These are phyloP conservation scores for Nadsonia starkeyi-henricii DNA, from an alignment of 1,139 yeast genomes.

Conservation along the genomic window DNA sequence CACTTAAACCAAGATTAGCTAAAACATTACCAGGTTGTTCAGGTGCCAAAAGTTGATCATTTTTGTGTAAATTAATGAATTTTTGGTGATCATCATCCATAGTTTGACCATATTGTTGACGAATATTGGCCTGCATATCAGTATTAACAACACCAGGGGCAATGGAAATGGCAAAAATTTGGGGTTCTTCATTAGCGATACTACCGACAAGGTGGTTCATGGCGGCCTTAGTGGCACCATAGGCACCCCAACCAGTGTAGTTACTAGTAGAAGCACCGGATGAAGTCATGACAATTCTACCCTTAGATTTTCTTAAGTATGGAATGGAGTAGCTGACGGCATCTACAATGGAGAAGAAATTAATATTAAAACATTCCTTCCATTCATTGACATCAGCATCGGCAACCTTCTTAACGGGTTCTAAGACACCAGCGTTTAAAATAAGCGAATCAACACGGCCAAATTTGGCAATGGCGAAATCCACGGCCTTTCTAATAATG, in stretches of 20 bases:
- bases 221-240: constrained; percentile 85
- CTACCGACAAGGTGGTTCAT: constrained; percentile 58
- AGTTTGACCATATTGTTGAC: constrained; percentile 36
- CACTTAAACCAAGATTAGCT: constrained; percentile 42
- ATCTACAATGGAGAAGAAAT: constrained; percentile 62
- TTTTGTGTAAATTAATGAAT: constrained; percentile 45
- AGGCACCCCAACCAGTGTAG: constrained; percentile 74
- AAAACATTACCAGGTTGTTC: constrained; percentile 56
- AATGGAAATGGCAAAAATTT: constrained; percentile 46
- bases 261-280: constrained; percentile 66
- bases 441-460: constrained; percentile 58
- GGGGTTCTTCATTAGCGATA: constrained; percentile 52
- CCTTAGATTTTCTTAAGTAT: constrained; percentile 39
- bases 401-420: constrained; percentile 54
- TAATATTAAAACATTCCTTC: constrained; percentile 57
- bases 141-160: constrained; percentile 96
- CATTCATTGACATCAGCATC: constrained; percentile 39
- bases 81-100: constrained; percentile 47
- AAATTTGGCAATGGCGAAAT: constrained; percentile 29
- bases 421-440: constrained; percentile 80
- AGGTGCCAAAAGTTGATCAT: constrained; percentile 46
- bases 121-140: constrained; percentile 64
- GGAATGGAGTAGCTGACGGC: constrained; percentile 45
- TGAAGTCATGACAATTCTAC: constrained; percentile 59
- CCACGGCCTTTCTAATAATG: constrained; percentile 31